Conservation (phyloP, 306 rosid species). For the Nissolia schottii region DNA sequence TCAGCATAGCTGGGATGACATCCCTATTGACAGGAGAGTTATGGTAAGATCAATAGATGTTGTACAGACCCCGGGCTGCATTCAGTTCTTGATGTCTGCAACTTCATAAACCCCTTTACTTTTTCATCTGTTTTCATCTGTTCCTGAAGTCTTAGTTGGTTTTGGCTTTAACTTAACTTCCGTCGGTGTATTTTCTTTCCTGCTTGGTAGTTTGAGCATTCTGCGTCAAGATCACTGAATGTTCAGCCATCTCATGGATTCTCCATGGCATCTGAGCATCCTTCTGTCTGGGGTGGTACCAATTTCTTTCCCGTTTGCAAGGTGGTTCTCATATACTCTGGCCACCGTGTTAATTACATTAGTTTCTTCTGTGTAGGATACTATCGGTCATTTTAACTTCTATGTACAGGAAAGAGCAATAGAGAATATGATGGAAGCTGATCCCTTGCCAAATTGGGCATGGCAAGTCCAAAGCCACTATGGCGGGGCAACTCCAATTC, state of each 20-base stretch:
- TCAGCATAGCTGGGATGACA: constrained; percentile 42
- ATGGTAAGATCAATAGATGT: constrained; percentile 45
- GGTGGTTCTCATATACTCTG: constrained; percentile 36
- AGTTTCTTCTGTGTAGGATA: not conserved
- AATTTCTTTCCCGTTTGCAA: constrained; percentile 45
- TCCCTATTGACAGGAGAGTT: constrained; percentile 37
- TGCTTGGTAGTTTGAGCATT: constrained; percentile 45
- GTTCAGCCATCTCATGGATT: constrained; percentile 43
- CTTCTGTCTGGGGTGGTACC: constrained; percentile 40
- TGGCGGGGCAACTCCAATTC: constrained; percentile 43
- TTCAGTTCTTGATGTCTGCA: not conserved
- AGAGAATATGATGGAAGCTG: constrained; percentile 58
- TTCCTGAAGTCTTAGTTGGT: not conserved
- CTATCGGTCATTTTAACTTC: not conserved
- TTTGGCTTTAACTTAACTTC: not conserved
- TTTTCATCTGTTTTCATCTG: not conserved
- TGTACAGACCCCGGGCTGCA: not conserved
- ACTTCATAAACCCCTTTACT: not conserved
- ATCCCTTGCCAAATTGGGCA: constrained; percentile 51
- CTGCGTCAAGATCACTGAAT: constrained; percentile 40
- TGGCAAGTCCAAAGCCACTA: constrained; percentile 56
- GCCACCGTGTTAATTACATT: not conserved
- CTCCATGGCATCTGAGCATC: constrained; percentile 41
- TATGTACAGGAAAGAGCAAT: constrained; percentile 73
- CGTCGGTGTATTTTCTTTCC: not conserved